Conservation (phyloP, 2,329 filamentous ascomycete species). For the Ascochyta pisi region DNA sequence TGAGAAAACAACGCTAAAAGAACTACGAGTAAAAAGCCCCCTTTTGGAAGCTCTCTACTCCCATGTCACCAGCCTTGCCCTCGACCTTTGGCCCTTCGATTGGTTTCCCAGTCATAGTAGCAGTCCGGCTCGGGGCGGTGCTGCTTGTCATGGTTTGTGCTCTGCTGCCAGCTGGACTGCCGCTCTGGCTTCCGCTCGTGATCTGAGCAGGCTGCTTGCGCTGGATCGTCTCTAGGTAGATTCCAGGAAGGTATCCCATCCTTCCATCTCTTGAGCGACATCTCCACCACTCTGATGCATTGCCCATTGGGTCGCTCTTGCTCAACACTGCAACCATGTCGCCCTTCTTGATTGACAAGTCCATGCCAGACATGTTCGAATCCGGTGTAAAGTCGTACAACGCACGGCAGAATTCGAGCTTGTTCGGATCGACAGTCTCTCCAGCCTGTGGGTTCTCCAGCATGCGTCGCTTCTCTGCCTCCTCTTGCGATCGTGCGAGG, state of each 20-base stretch:
- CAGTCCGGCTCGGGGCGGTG: constrained; percentile 48
- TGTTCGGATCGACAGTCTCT: constrained; percentile 76
- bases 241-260: constrained; percentile 88
- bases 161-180: constrained; percentile 56
- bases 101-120: constrained; percentile 56
- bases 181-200: constrained; percentile 50
- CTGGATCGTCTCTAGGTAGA: constrained; percentile 83
- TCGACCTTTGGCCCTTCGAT: constrained; percentile 58
- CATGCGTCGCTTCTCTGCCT: constrained; percentile 72
- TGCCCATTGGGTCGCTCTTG: constrained; percentile 90
- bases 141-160: constrained; percentile 63
- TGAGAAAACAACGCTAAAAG: constrained; percentile 14
- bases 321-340: constrained; percentile 93
- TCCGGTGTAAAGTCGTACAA: constrained; percentile 94
- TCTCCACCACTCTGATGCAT: constrained; percentile 95
- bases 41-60: constrained; percentile 74
- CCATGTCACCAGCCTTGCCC: constrained; percentile 69
- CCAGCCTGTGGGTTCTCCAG: constrained; percentile 57
- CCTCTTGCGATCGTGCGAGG: constrained; percentile 82
- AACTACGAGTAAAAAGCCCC: constrained; percentile 69
- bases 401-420: constrained; percentile 95
- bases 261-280: constrained; percentile 89
- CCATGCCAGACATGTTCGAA: constrained; percentile 72
- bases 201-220: constrained; percentile 58
- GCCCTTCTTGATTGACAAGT: constrained; percentile 91